A percentile compares a stretch with the other conserved stretches of the same genome.
These are phyloP conservation scores for Parietaria judaica DNA, from an alignment of 306 rosid genomes.

Conservation along the genomic window DNA sequence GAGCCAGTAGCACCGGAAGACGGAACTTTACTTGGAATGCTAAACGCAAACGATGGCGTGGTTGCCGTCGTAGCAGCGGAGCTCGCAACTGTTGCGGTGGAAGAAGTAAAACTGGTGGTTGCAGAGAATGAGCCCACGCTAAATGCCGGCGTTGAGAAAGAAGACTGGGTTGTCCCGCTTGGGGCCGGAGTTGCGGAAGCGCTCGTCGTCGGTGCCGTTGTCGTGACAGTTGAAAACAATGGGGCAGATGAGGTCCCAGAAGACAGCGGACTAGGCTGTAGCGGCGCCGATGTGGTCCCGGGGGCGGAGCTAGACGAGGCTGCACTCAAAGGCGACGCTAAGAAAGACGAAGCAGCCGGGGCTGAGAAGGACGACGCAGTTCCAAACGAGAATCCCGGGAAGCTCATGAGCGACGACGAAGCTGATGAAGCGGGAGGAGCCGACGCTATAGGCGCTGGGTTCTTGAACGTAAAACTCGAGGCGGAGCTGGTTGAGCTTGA, in stretches of 20 bases:
- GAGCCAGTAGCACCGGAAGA: constrained; percentile 40
- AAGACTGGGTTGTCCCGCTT: constrained; percentile 23
- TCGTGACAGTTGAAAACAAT: constrained; percentile 43
- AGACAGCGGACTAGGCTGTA: constrained; percentile 30
- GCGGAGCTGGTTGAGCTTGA: constrained; percentile 29
- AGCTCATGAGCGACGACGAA: constrained; percentile 25
- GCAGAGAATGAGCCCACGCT: constrained; percentile 30
- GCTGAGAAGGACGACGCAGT: constrained; percentile 30
- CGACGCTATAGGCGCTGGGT: constrained; percentile 15
- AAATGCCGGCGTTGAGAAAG: constrained; percentile 41
- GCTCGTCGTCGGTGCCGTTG: constrained; percentile 50
- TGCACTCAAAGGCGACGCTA: constrained; percentile 19
- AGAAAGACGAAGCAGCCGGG: constrained; percentile 39
- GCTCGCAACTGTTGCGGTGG: constrained; percentile 22
- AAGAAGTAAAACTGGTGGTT: constrained; percentile 11
- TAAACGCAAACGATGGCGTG: constrained; percentile 33
- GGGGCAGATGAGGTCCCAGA: constrained; percentile 43
- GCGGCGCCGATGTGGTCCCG: constrained; percentile 20
- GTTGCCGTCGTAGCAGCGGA: constrained; percentile 29
- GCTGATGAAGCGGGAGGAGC: constrained; percentile 27
- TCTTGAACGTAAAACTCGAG: constrained; percentile 22
- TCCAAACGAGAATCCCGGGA: constrained; percentile 43
- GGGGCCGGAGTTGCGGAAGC: constrained; percentile 42
- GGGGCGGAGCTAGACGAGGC: constrained; percentile 28
- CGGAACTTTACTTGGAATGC: constrained; percentile 29